Base-by-base conservation (phyloP, 2,329 filamentous ascomycete species). In the Colletotrichum zoysiae region DNA sequence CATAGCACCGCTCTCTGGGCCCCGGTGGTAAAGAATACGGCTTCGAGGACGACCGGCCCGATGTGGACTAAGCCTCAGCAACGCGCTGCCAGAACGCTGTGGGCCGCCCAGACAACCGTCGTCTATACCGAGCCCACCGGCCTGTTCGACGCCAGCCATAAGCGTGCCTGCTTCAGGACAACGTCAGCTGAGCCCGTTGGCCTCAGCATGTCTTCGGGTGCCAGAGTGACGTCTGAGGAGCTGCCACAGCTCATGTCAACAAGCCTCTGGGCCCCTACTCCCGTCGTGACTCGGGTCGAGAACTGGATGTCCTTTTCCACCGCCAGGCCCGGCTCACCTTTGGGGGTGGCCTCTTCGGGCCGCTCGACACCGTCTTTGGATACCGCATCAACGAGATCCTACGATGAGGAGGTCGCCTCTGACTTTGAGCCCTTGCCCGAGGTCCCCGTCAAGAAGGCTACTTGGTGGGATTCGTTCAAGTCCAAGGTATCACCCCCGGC, bases 1-100 rank as follows among this genome's bases (percentile, higher is more conserved):
- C 78, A 82, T 71, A 84, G 82, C 74, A 77, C 75, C 20, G 70
- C 78, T 7, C 74, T 85, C 51, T 85, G 84, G 84, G 67, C 48
- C 30, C 55, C 63, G 1, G 23, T 57, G 9, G 35, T 46, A 20
- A 64, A 58, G 42, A 62, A 55, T 38, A 30, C 62, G 20, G n/a
- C 30, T 3, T 16, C 18, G 55, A 63, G 38, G 8, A 46, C 57
- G 5, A 30, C 33, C 26, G 44, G 56, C 44, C 44, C 33, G 5
- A 61, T 77, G 30, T 76, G 76, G 74, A 67, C 67, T 50, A 53
- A 38, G 33, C 55, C 65, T n/a, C 44, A 44, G 38, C 26, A 61
- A 44, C 38, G 40, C 23, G 55, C 26, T n/a, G 20, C 16, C 9
- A 48, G n/a, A 12, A 59, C 38, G 44, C 35, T 78, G 62, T 77